Evolutionary conservation across 306 rosid species (phyloP).

Genomic region (Prunus davidiana): DNA sequence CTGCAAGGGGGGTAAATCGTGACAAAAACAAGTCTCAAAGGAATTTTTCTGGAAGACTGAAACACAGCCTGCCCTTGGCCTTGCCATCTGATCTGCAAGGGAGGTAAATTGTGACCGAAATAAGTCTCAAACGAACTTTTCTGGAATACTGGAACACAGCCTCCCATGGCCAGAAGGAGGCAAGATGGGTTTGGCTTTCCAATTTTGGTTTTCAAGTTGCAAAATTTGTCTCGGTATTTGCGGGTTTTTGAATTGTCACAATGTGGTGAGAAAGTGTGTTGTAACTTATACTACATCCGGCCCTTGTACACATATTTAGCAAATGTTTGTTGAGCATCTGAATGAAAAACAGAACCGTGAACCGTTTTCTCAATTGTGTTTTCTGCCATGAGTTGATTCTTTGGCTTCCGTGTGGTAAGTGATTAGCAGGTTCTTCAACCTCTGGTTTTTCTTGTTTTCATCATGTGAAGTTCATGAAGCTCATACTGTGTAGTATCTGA

Average conservation of each 20-base stretch:
- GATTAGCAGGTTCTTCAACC: not conserved
- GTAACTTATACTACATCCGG: not conserved
- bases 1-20: conserved; percentile 2
- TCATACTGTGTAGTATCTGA: too few species aligned
- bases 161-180: not conserved
- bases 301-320: not conserved
- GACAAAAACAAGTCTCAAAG: not conserved
- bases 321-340: not conserved
- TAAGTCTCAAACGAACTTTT: not conserved
- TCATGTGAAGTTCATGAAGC: not conserved
- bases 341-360: not conserved
- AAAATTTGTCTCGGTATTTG: not conserved
- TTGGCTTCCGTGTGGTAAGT: not conserved
- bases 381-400: not conserved
- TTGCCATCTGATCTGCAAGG: conserved; percentile 6
- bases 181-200: not conserved
- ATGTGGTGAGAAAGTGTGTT: not conserved
- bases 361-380: not conserved
- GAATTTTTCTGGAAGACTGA: not conserved
- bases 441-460: not conserved
- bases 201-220: conserved; percentile 6
- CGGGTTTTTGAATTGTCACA: not conserved
- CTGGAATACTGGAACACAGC: not conserved
- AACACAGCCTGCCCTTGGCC: not conserved
- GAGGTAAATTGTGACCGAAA: not conserved